Conservation (phyloP, 805 yeast species). For the Hanseniaspora nectarophila region DNA sequence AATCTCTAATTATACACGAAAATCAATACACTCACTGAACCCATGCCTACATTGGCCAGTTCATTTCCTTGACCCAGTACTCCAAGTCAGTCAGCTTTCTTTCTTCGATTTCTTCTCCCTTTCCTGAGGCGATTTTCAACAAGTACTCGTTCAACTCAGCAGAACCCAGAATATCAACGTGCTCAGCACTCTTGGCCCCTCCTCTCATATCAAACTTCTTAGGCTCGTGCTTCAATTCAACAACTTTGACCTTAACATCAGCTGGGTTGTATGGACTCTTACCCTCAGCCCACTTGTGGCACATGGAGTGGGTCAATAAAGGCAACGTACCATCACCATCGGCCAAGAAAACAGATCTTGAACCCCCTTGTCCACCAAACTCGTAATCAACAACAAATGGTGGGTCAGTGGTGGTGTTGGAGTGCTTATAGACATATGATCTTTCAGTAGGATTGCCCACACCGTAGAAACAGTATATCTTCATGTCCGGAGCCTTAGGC, state of each 20-base stretch:
- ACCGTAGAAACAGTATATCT: conserved; percentile 81
- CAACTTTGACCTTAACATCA: conserved; percentile 55
- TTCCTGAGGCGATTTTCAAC: conserved; percentile 70
- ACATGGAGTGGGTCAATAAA: conserved; percentile 71
- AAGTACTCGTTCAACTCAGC: conserved; percentile 83
- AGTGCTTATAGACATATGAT: conserved; percentile 73
- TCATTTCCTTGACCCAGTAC: conserved; percentile 48
- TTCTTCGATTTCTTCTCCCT: conserved; percentile 55
- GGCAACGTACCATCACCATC: conserved; percentile 97
- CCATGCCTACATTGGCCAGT: conserved; percentile 30
- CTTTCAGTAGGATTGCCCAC: conserved; percentile 96
- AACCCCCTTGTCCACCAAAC: conserved; percentile 30
- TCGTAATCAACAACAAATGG: conserved; percentile 63
- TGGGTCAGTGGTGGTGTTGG: conserved; percentile 45
- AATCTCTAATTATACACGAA: not conserved
- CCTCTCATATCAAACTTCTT: conserved; percentile 90
- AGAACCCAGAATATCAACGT: conserved; percentile 89
- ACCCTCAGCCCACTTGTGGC: conserved; percentile 76
- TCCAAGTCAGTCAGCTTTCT: conserved; percentile 46
- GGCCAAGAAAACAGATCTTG: conserved; percentile 55
- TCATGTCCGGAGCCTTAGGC: conserved; percentile 89
- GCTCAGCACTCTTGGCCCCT: conserved; percentile 95
- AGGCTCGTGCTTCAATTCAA: conserved; percentile 88
- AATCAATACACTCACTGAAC: not conserved
- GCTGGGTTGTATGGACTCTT: conserved; percentile 69